These are phyloP conservation scores for Dovyalis caffra DNA, from an alignment of 345 rosid species.

Conservation along the genomic window DNA sequence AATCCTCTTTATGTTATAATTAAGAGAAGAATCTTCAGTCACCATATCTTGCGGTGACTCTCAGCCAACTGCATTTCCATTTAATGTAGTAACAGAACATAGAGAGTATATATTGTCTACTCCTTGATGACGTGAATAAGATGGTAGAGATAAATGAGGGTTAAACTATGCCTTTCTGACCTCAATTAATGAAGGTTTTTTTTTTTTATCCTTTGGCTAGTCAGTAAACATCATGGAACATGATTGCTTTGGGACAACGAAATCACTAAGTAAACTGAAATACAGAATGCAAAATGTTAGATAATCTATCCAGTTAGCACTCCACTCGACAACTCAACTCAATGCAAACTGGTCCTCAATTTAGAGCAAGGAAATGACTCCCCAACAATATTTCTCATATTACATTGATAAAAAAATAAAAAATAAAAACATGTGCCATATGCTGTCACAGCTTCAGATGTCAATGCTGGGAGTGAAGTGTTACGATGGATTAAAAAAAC, in stretches of 20 bases:
- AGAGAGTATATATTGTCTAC: not conserved
- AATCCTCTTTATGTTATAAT: not conserved
- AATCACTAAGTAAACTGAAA: not conserved
- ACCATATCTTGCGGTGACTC: not conserved
- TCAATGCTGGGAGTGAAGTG: too few relatives aligned
- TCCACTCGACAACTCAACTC: not conserved
- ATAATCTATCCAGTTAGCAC: not conserved
- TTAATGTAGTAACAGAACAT: not conserved
- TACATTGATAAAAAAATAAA: too few relatives aligned
- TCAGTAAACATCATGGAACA: not conserved
- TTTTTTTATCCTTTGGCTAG: not conserved
- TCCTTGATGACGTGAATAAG: not conserved
- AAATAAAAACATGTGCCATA: too few relatives aligned
- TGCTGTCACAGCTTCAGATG: too few relatives aligned
- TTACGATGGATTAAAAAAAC: too few relatives aligned
- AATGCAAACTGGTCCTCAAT: not conserved
- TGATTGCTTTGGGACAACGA: not conserved
- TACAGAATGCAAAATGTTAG: not conserved
- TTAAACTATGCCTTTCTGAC: not conserved
- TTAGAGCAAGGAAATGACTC: not conserved
- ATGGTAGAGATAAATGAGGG: not conserved
- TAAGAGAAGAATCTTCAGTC: not conserved
- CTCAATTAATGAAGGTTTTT: not conserved
- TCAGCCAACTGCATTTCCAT: not conserved
- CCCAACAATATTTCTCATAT: too few relatives aligned